A percentile compares a stretch with the other conserved stretches of the same genome.
Conservation (phyloP, 1,284 basidiomycete genomes). For the Austroboletus niveus region DNA sequence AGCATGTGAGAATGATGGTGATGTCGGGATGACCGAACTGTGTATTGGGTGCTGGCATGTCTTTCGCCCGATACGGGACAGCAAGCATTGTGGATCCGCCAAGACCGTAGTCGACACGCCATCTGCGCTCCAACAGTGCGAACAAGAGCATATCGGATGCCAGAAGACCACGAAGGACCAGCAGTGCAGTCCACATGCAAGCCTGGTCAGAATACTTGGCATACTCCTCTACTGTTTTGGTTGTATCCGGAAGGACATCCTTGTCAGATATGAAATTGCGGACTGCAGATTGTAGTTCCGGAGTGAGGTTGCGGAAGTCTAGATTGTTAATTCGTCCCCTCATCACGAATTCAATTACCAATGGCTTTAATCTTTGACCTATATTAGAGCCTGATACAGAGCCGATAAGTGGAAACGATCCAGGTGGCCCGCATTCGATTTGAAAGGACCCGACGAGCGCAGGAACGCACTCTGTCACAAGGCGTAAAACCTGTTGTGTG, state of each 20-base stretch:
- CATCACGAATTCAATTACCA: slow-evolving; percentile 18
- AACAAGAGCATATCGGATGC: slow-evolving; percentile 40
- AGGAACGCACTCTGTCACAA: too few species aligned
- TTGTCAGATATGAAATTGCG: slow-evolving; percentile 19
- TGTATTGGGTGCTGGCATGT: too few species aligned
- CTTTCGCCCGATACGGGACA: neutral
- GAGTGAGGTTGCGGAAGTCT: slow-evolving; percentile 9
- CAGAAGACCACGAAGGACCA: slow-evolving; percentile 44
- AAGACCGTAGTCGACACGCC: slow-evolving; percentile 51
- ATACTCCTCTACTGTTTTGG: slow-evolving; percentile 11
- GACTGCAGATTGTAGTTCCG: slow-evolving; percentile 4
- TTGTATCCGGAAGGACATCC: slow-evolving; percentile 17
- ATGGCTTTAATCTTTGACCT: too few species aligned
- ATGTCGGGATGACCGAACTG: slow-evolving; percentile 40
- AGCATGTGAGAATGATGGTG: slow-evolving; percentile 43
- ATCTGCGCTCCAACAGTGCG: slow-evolving; percentile 40
- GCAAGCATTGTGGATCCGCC: neutral
- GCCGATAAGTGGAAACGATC: neutral
- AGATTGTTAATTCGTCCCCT: slow-evolving; percentile 19
- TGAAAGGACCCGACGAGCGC: too few species aligned
- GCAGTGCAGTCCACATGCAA: slow-evolving; percentile 31
- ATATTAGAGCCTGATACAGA: too few species aligned
- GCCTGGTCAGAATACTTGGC: slow-evolving; percentile 3
- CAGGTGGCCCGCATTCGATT: slow-evolving; percentile 11
- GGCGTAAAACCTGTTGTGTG: too few species aligned